Base-by-base conservation (phyloP, 371 early-diverging fungal species). In the Haplosporangium sp. region DNA sequence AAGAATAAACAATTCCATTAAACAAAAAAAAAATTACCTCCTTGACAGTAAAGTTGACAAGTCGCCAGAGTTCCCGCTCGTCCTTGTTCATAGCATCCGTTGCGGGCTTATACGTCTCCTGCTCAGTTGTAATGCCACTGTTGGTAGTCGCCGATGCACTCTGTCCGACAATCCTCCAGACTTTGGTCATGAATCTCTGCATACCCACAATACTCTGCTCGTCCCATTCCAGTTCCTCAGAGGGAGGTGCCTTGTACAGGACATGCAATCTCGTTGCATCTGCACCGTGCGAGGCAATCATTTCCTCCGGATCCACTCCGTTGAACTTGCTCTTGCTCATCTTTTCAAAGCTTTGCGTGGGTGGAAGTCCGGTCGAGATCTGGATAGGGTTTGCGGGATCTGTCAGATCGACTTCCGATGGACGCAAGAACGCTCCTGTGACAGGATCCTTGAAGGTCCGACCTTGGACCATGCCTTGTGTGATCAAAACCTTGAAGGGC, bases 311-410 rank as follows among this genome's bases (percentile, higher is more conserved):
- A 74, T 95, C 94, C 2, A 96, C 92, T 23, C 98, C 98, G 70
- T 98, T 98, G 81, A 90, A 92, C 85, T 98, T 98, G 55, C 95
- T 94, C 82, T 97, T 98, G 69, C 94, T 93, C 98, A 98, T 98
- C 70, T 98, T 98, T 73, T 98, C 97, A 79, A 86, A 95, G 13
- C 92, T 86, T 16, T 90, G 82, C 2, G 77, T 64, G 0, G 95
- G 90, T 18, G 71, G 51, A 65, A 86, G 72, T 37, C 93, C 93
- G 6, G 94, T 92, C 16, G 83, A 83, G 40, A 81, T 85, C 18
- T 93, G 86, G 40, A 83, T 86, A 9, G 92, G 92, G 11, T 86
- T 81, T 11, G 54, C 54, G 23, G 83, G 79, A 72, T 89, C 89
- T 51, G 83, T 72, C 51, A 82, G 40, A 62, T 91, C 93, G 0